Evolutionary conservation across 805 yeast genomes (phyloP), one percentile per base, ranked within the genome.

Genomic region (Hanseniaspora lindneri): DNA sequence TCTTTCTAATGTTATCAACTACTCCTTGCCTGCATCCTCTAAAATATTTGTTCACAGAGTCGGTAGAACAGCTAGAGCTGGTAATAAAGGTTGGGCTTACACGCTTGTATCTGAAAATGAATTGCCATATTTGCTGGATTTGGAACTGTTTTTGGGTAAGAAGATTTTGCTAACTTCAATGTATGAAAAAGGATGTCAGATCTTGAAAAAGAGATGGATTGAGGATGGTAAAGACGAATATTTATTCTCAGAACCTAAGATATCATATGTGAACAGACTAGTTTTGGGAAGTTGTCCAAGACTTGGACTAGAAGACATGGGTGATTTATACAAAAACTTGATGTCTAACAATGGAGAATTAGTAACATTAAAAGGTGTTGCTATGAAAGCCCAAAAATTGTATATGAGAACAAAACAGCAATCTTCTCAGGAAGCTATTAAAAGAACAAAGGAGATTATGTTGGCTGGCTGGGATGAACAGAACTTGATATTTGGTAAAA

Each of bases 21-120:
- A 76, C 64, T 78, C 95, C 1, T 71, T 92, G 52, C 97, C 97
- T 10, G 82, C 86, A 1, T 80, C 94, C 1, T 86, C 96, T 3
- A 92, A 94, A 65, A 83, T 89, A 51, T 92, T 92, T 65, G 76
- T 92, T 49, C 99, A 92, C 66, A 79, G 99, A 67, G 97, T 92
- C 41, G 99, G 99, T 64, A 80, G 99, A 74, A 92, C 99, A 40
- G 99, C 98, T 10, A 83, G 99, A 74, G 98, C 98, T 8, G 99
- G 99, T 62, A 82, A 86, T 62, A 78, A 75, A 56, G 99, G 99
- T 60, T 87, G 96, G 94, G 99, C 98, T 0, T 92, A 84, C 62
- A 81, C 96, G 2, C 76, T 92, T 52, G 81, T 88, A 7, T 73
- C 79, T 51, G 95, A 87, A 54, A 72, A 76, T 49, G 99, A 92